phyloP scores from a whole-genome alignment of 1,139 yeast genomes.

The Diutina rugosa region DNA sequence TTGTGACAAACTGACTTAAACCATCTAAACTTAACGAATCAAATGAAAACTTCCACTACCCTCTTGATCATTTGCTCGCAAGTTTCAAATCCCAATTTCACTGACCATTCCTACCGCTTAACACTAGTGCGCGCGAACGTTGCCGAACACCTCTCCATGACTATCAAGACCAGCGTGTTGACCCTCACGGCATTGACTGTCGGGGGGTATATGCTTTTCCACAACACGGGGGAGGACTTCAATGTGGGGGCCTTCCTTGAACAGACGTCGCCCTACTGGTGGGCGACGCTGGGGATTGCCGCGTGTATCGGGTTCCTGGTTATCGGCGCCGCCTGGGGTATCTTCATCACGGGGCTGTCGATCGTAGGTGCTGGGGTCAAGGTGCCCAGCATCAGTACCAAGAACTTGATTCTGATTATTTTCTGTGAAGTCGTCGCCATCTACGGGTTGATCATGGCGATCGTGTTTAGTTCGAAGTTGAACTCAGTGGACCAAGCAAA shows the following conservation, averaged over 20 bases:
- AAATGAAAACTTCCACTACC: too few relatives aligned
- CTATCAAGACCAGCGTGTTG: background rate
- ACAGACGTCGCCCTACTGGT: conserved; percentile 86
- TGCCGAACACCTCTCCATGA: background rate
- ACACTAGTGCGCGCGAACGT: background rate
- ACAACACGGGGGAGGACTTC: conserved; percentile 84
- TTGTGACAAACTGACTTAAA: too few relatives aligned
- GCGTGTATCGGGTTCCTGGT: conserved; percentile 89
- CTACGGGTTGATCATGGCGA: conserved; percentile 95
- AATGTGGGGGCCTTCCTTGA: conserved; percentile 81
- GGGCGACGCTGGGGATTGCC: conserved; percentile 93
- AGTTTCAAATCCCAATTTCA: background rate
- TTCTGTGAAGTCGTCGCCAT: conserved; percentile 99
- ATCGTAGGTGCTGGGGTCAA: conserved; percentile 97
- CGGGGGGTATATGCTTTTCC: conserved; percentile 67
- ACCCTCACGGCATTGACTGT: conserved; percentile 11
- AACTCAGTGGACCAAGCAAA: conserved; percentile 52
- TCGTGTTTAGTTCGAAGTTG: conserved; percentile 87
- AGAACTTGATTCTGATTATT: conserved; percentile 89
- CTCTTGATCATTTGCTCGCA: too few relatives aligned
- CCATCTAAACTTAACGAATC: too few relatives aligned
- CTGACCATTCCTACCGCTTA: background rate
- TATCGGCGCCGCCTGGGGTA: conserved; percentile 99
- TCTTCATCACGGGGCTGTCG: conserved; percentile 88
- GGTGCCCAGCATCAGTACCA: conserved; percentile 94